Percentiles rank a stretch among this genome's conserved stretches.
phyloP scores from a whole-genome alignment of 2,329 filamentous ascomycete genomes.

The Mycosphaerella arachidis region DNA sequence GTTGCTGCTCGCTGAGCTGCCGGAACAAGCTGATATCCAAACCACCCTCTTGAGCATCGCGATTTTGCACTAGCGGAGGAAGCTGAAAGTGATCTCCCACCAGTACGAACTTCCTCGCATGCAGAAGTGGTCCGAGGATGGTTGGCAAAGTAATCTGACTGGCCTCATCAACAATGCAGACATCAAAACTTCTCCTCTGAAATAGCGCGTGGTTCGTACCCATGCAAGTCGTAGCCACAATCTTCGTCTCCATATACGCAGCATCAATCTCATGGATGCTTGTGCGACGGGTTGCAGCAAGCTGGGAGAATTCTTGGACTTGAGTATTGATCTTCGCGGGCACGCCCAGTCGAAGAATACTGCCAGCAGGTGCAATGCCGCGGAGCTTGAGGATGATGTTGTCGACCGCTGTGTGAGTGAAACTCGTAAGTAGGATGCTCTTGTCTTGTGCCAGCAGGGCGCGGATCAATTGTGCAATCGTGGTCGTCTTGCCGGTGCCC shows the following conservation, averaged over 20 bases:
- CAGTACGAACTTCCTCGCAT: conserved; percentile 87
- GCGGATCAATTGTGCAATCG: conserved; percentile 93
- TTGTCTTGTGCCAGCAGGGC: conserved; percentile 85
- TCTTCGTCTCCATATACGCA: conserved; percentile 77
- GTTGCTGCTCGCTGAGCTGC: conserved; percentile 81
- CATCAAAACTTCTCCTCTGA: conserved; percentile 85
- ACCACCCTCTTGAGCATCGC: conserved; percentile 77
- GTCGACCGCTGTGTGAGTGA: conserved; percentile 96
- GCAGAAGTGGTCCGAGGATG: conserved; percentile 86
- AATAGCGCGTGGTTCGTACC: conserved; percentile 88
- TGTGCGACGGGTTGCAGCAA: conserved; percentile 68
- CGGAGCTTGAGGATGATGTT: conserved; percentile 94
- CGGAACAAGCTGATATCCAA: conserved; percentile 94
- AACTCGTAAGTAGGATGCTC: conserved; percentile 87
- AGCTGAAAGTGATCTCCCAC: conserved; percentile 97
- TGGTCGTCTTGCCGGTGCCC: conserved; percentile 96
- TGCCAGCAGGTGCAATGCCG: conserved; percentile 50
- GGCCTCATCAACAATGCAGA: conserved; percentile 97
- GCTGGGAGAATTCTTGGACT: conserved; percentile 76
- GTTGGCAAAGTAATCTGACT: conserved; percentile 96
- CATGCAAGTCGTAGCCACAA: conserved; percentile 93
- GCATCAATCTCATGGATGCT: conserved; percentile 78
- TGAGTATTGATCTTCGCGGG: conserved; percentile 82
- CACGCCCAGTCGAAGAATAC: conserved; percentile 79
- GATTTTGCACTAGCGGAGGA: conserved; percentile 89